Evolutionary conservation across 2,329 filamentous ascomycete genomes (phyloP), one percentile per base, ranked within the genome.

Genomic region (Bertia moriformis): DNA sequence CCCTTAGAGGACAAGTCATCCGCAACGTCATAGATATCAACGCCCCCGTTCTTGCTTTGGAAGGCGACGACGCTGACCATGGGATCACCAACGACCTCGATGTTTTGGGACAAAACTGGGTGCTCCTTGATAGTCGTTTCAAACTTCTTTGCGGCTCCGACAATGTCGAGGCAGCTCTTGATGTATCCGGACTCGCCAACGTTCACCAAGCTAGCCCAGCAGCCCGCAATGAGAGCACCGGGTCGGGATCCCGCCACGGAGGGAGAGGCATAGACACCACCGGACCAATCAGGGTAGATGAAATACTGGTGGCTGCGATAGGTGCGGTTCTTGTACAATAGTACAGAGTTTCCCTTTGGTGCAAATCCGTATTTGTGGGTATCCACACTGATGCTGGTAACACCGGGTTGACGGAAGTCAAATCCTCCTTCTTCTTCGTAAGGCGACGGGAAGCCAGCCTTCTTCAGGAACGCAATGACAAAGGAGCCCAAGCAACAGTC

Each of bases 311-410:
- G 89, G 41, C 77, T 76, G 48, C 91, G 78, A 47, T 93, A 73
- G 37, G 73, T 64, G 22, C 78, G 71, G 36, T 77, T 83, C 49
- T 91, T 85, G 69, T 98, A 98, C 32, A 98, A 70, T 13, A 94
- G 71, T 1, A 87, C 91, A 39, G 83, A 91, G 69, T 93, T 98
- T 48, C 91, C 91, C 65, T 98, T 98, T 39, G 91, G 91, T 1
- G 91, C 91, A 55, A 98, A 98, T 27, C 91, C 91, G 57, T 98
- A 98, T 60, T 98, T 98, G 71, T 98, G 91, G 2, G 91, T 98
- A 57, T 98, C 91, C 58, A 88, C 93, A 48, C 79, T 87, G 58
- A 98, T 96, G 58, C 82, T 89, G 3, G 89, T 95, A 27, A 98
- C 91, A 49, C 91, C 91, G 48, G 84, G 86, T 42, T 93, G 77